phyloP scores from a whole-genome alignment of 768 basidiomycete genomes.

The Rhodocollybia butyracea region DNA sequence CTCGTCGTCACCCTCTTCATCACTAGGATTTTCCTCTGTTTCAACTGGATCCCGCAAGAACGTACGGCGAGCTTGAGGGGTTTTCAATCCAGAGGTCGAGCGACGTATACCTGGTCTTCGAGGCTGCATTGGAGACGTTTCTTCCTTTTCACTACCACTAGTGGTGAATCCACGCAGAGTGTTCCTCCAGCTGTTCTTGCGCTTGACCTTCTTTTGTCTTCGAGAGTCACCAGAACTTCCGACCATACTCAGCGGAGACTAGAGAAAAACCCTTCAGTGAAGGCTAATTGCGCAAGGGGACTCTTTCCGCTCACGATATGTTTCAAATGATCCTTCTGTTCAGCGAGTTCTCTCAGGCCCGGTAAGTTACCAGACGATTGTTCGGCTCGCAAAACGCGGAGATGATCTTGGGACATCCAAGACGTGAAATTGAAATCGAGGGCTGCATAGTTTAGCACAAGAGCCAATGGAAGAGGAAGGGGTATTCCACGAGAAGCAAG shows the following conservation, averaged over 20 bases:
- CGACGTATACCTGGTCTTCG: constrained; percentile 15
- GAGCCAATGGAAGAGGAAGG: constrained; percentile 72
- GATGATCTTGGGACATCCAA: constrained; percentile 87
- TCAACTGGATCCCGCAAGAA: constrained; percentile 40
- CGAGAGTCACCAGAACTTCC: constrained; percentile 36
- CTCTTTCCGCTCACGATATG: constrained; percentile 50
- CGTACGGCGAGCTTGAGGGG: constrained; percentile 20
- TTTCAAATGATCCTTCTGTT: constrained; percentile 85
- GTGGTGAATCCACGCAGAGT: constrained; percentile 47
- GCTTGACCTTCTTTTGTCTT: constrained; percentile 45
- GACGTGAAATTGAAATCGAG: constrained; percentile 98
- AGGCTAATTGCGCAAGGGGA: background rate
- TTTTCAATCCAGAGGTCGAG: constrained; percentile 26
- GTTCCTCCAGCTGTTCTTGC: constrained; percentile 60
- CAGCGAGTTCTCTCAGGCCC: constrained; percentile 63
- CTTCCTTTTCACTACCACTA: constrained; percentile 34
- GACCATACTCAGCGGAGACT: constrained; percentile 90
- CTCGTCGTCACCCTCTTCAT: constrained; percentile 48
- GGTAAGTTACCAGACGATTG: constrained; percentile 82
- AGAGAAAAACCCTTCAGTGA: constrained; percentile 3
- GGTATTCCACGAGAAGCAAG: constrained; percentile 30
- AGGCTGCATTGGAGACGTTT: constrained; percentile 7
- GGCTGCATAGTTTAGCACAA: constrained; percentile 88
- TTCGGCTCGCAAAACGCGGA: constrained; percentile 82
- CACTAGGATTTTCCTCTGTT: constrained; percentile 45